Evolutionary conservation across 345 rosid genomes (phyloP).

Genomic region (Lepidium didymum): DNA sequence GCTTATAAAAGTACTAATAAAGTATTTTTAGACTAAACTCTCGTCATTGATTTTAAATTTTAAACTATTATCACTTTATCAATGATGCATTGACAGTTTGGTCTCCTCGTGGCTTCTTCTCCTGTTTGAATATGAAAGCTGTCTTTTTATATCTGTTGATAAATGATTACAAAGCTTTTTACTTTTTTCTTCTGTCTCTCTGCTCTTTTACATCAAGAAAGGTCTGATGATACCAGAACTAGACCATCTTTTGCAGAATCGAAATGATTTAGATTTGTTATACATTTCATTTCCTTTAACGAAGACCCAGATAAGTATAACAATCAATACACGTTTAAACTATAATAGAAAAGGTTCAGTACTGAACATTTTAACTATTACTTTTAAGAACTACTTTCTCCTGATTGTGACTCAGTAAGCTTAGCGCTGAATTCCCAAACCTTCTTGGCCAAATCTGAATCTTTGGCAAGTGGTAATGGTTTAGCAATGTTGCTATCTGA

Average conservation of each 20-base stretch:
- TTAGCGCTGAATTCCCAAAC: constrained; percentile 45
- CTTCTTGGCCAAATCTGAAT: constrained; percentile 38
- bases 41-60: background rate
- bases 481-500: constrained; percentile 42
- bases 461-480: constrained; percentile 35
- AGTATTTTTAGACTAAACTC: background rate
- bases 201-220: background rate
- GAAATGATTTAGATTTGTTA: background rate
- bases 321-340: background rate
- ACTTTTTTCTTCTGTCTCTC: background rate
- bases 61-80: background rate
- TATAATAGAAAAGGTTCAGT: background rate
- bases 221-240: background rate
- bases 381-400: constrained; percentile 12
- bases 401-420: constrained; percentile 20
- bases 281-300: background rate
- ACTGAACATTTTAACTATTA: background rate
- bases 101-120: constrained; percentile 11
- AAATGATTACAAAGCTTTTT: background rate
- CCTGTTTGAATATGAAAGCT: background rate
- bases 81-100: constrained; percentile 15
- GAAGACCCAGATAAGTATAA: background rate
- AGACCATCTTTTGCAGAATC: background rate
- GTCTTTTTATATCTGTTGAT: background rate
- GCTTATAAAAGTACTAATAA: background rate